These are phyloP conservation scores for Verticillium zaregamsianum DNA, from an alignment of 2,329 filamentous ascomycete species.

Conservation along the genomic window DNA sequence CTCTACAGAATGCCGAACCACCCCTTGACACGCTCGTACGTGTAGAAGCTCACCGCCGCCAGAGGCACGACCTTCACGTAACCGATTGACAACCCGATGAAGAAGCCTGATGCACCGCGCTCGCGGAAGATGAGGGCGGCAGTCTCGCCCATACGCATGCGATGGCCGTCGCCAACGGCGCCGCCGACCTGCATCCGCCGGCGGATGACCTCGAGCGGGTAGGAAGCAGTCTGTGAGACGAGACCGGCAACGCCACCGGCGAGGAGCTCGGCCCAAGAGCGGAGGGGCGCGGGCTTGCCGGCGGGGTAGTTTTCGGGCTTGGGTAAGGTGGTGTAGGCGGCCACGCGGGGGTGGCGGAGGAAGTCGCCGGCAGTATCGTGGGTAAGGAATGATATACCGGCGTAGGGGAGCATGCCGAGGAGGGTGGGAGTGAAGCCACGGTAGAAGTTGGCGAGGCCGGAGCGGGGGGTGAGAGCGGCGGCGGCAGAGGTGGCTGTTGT, in stretches of 20 bases:
- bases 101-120: conserved; percentile 77
- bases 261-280: conserved; percentile 80
- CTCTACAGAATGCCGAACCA: conserved; percentile 52
- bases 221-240: conserved; percentile 86
- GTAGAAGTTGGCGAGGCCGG: conserved; percentile 86
- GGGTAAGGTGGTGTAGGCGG: conserved; percentile 71
- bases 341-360: conserved; percentile 64
- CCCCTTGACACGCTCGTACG: conserved; percentile 61
- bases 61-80: conserved; percentile 94
- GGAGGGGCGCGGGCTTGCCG: conserved; percentile 67
- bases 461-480: conserved; percentile 40
- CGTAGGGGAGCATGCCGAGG: conserved; percentile 94
- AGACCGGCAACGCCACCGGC: conserved; percentile 84
- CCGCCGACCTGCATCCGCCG: conserved; percentile 95
- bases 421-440: conserved; percentile 88
- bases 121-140: conserved; percentile 70
- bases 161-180: conserved; percentile 83
- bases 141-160: conserved; percentile 75
- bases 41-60: conserved; percentile 67
- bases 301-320: conserved; percentile 47
- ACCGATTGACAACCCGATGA: conserved; percentile 87
- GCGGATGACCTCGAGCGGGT: conserved; percentile 88
- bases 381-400: conserved; percentile 90
- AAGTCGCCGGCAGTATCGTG: conserved; percentile 88
- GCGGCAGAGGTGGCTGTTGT: conserved; percentile 40